Base-by-base conservation (phyloP, 805 yeast genomes). In the Lipomyces mesembrius region DNA sequence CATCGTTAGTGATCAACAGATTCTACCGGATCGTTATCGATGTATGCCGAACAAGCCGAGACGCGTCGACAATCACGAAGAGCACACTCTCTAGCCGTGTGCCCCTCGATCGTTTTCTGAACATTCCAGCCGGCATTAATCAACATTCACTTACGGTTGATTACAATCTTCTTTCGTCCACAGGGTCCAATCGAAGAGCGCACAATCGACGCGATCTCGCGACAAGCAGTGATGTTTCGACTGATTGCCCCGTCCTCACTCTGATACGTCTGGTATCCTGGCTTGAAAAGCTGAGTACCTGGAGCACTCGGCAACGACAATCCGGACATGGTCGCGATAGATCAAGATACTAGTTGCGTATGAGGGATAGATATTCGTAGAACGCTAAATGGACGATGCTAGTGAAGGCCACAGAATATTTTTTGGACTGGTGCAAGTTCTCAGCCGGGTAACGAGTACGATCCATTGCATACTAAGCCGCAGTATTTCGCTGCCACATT, bases 101-200 rank as follows among this genome's bases (percentile, higher is more conserved):
- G 39, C 39, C 17, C 9, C 49, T 43, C 20, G 22, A 12, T 43
- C n/a, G 6, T 27, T 27, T 25, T 35, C 32, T 8, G n/a, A 14
- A 32, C 27, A 27, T 6, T 14, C 34, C 32, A 37, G 39, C 14
- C 32, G 4, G 7, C 3, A 25, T 17, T 6, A 22, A 12, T 20
- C 11, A 52, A 34, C 20, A 53, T 51, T 7, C n/a, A 58, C 71
- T 29, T 52, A 59, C 72, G 86, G 80, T 94, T 94, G 64, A 95
- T 97, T 74, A 95, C 89, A 78, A 95, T 92, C 84, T 95, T 95
- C 79, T 93, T 95, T 76, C 97, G 86, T 62, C 99, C 99, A 79
- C 96, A 90, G 68, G 99, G 99, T 6, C 99, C 99, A 82, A 95
- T 90, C 12, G 97, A 92, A 1, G 98, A 92, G 66, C 93, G 84